Base-by-base conservation (phyloP, 139 green algal genomes). In the Closterium sp. region DNA sequence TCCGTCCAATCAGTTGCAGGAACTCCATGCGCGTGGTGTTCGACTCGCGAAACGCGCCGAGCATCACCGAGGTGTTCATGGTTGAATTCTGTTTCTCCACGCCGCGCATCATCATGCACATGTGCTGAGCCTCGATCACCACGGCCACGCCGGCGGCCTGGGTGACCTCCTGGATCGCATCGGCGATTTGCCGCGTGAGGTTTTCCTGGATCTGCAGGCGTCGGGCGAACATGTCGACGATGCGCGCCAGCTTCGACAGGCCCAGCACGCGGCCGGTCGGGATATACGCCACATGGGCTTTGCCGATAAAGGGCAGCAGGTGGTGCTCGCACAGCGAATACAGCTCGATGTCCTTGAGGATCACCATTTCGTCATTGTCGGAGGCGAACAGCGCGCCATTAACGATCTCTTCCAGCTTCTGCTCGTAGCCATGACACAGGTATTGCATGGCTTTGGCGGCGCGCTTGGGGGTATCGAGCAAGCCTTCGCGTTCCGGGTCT, bases 261-360 rank as follows among this genome's bases (percentile, higher is more conserved):
- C 93, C 93, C 34, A 91, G 76, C 25, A 95, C 85, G 36, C 81
- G 31, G 12, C 93, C 93, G 92, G 98, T 98, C 94, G 97, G 97
- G 28, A 97, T 90, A 91, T 99, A 99, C 0, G 95, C 97, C 6
- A 99, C 96, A 94, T 99, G 97, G 69, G 87, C 95, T 19, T 94
- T 94, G 12, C 97, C 97, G 91, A 97, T 96, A 93, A 99, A 99
- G 3, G 97, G 97, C 85, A 99, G 95, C 33, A 99, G 94, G 25
- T 91, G 96, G 33, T 93, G 85, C 91, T 96, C 93, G 55, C 91
- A 96, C 2, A 96, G 96, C 33, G 95, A 96, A 1, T 96, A 96
- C 89, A 99, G 98, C 19, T 98, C 96, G 43, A 99, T 97, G 93
- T 99, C 97, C 2, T 96, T 93, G 25, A 99, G 96, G 2, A 98